Evolutionary conservation across 2,329 filamentous ascomycete genomes (phyloP).

Genomic region (Claviceps pazoutovae): DNA sequence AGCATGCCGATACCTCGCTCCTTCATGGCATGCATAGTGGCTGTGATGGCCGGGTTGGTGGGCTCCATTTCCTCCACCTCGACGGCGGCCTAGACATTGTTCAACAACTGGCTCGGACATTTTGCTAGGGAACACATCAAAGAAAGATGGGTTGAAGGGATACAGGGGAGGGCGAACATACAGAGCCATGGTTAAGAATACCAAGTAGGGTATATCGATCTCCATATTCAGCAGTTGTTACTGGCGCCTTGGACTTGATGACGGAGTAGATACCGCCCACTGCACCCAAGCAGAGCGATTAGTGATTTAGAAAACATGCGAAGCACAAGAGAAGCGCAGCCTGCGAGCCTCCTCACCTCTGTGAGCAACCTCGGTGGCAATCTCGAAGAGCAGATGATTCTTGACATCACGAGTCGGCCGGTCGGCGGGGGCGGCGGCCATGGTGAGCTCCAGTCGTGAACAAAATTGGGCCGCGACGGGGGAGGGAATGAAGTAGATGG

Average conservation of each 20-base stretch:
- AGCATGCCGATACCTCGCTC: slow-evolving; percentile 79
- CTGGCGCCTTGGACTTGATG: slow-evolving; percentile 95
- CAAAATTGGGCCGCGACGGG: not conserved
- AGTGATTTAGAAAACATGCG: not conserved
- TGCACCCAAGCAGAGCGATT: slow-evolving; percentile 20
- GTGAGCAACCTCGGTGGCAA: slow-evolving; percentile 95
- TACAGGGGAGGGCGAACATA: slow-evolving; percentile 28
- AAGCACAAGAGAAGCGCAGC: slow-evolving; percentile 2
- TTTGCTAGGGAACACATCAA: slow-evolving; percentile 1
- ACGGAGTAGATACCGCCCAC: slow-evolving; percentile 99
- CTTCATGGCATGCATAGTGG: slow-evolving; percentile 84
- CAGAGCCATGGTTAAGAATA: slow-evolving; percentile 80
- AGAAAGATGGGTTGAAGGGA: not conserved
- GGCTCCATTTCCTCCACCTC: slow-evolving; percentile 92
- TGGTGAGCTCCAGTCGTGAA: slow-evolving; percentile 11
- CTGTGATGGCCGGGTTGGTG: slow-evolving; percentile 60
- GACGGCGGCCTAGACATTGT: slow-evolving; percentile 61
- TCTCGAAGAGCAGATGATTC: slow-evolving; percentile 91
- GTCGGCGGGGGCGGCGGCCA: slow-evolving; percentile 33
- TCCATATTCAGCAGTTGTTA: slow-evolving; percentile 97
- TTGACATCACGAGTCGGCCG: slow-evolving; percentile 58
- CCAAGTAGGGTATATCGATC: slow-evolving; percentile 92
- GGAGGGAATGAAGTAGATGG: not conserved
- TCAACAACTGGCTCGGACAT: slow-evolving; percentile 2
- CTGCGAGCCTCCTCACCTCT: slow-evolving; percentile 47